phyloP scores from a whole-genome alignment of 73 alveolate species.

The Paramecium sexaurelia region DNA sequence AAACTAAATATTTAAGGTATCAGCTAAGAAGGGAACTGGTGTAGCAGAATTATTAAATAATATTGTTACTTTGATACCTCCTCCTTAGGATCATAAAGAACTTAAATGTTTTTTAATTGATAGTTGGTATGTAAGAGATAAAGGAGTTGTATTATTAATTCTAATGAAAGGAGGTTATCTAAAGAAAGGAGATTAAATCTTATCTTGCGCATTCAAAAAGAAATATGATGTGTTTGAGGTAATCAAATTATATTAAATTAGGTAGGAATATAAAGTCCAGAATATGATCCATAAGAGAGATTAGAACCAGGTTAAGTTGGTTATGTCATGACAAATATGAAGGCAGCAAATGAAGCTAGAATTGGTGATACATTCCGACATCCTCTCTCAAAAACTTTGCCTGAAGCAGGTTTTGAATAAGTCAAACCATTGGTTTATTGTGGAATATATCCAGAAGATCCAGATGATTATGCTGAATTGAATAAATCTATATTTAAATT shows the following conservation, averaged over 20 bases:
- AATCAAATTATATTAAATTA: slow-evolving; percentile 73
- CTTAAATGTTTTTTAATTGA: slow-evolving; percentile 62
- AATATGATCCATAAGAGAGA: slow-evolving; percentile 68
- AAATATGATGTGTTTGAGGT: slow-evolving; percentile 70
- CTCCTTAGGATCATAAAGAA: slow-evolving; percentile 74
- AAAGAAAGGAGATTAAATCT: slow-evolving; percentile 65
- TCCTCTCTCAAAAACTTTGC: slow-evolving; percentile 68
- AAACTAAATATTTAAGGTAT: slow-evolving; percentile 63
- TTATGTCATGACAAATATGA: slow-evolving; percentile 87
- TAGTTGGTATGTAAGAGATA: slow-evolving; percentile 70
- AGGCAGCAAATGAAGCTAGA: slow-evolving; percentile 85
- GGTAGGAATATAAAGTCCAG: slow-evolving; percentile 86
- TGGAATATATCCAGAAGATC: slow-evolving; percentile 94
- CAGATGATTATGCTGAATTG: slow-evolving; percentile 78
- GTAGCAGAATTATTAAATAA: slow-evolving; percentile 72
- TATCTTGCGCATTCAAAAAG: slow-evolving; percentile 63
- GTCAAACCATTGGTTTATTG: slow-evolving; percentile 92
- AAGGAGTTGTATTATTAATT: slow-evolving; percentile 70
- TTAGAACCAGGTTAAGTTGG: slow-evolving; percentile 93
- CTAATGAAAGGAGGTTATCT: slow-evolving; percentile 64
- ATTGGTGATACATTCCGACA: slow-evolving; percentile 85
- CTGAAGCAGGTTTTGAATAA: slow-evolving; percentile 89
- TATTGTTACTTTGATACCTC: slow-evolving; percentile 77
- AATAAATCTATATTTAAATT: slow-evolving; percentile 75
- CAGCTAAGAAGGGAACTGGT: slow-evolving; percentile 91